Base-by-base conservation (phyloP, 805 yeast genomes). In the Saccharomycopsis selenospora region DNA sequence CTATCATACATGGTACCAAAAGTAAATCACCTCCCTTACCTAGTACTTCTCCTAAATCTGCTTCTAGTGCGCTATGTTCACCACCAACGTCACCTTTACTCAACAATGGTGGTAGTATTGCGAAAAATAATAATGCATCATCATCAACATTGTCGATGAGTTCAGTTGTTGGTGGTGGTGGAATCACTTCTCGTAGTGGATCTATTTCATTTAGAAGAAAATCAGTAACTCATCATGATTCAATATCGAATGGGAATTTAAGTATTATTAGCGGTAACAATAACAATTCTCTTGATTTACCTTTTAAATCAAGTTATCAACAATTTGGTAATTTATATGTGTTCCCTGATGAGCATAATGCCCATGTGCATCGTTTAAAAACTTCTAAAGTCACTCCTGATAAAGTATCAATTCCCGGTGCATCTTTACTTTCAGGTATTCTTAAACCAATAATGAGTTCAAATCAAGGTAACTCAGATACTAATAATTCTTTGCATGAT, bases 351-450 rank as follows among this genome's bases (percentile, higher is more conserved):
- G n/a, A 36, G 11, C 36, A 48, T 14, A 28, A 40, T 41, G 42
- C 28, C 17, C 55, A 51, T 36, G 51, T 41, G 22, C 55, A 51
- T 29, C 26, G 40, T 4, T 27, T 51, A 13, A 49, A 47, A 28
- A 43, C 46, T 13, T 46, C 55, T 1, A 51, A 51, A 28, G n/a
- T 48, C 14, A 27, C 46, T 30, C 47, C 36, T 7, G 48, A 51
- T 20, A 22, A 40, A 10, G 25, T 14, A 6, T 26, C 45, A 20
- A 45, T 50, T 29, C 55, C 55, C 4, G 55, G 55, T 5, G 52
- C 40, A n/a, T 42, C 48, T 11, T 27, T 51, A 20, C 42, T 51
- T 3, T 36, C 52, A 3, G 48, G 50, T 3, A 36, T 51, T 10
- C 25, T 51, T 13, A 48, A 46, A 17, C 18, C 38, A 5, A 46